These are phyloP conservation scores for Rhodotorula sp. DNA, from an alignment of 1,284 basidiomycete genomes.

Conservation along the genomic window DNA sequence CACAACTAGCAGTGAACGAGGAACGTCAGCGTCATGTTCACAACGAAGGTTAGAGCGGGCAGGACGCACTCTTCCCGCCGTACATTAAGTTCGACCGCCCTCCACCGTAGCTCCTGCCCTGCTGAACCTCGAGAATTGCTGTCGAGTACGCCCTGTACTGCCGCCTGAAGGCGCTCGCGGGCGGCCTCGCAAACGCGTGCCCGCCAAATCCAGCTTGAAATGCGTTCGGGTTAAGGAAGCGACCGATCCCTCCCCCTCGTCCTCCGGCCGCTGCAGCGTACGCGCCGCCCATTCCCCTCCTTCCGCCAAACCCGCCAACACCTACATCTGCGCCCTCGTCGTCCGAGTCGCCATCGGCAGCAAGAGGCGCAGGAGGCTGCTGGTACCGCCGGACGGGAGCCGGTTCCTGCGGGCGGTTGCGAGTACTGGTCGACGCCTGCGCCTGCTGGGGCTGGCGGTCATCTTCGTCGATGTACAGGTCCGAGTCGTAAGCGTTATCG, in stretches of 20 bases:
- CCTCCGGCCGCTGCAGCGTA: conserved; percentile 13
- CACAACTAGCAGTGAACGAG: conserved; percentile 63
- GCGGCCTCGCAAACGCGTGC: conserved; percentile 47
- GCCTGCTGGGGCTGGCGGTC: conserved; percentile 6
- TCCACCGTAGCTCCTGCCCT: conserved; percentile 39
- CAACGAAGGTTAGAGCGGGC: neutral
- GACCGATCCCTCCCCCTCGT: conserved; percentile 1
- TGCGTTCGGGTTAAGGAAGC: conserved; percentile 35
- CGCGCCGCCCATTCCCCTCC: neutral
- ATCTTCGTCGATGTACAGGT: conserved; percentile 37
- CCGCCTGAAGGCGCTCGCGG: conserved; percentile 69
- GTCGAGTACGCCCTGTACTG: conserved; percentile 60
- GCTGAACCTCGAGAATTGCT: conserved; percentile 45
- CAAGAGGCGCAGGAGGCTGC: conserved; percentile 18
- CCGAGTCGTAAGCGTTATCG: conserved; percentile 33
- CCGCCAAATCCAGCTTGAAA: conserved; percentile 41
- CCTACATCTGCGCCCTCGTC: conserved; percentile 4
- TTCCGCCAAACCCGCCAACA: neutral
- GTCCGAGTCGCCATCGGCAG: conserved; percentile 1
- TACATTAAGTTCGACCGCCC: conserved; percentile 69
- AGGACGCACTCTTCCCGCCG: conserved; percentile 89
- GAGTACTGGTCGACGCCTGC: neutral
- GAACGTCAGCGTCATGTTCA: neutral
- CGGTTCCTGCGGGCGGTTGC: conserved; percentile 5
- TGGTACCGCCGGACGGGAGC: conserved; percentile 22